Evolutionary conservation across 495 filamentous ascomycete genomes (phyloP).

Genomic region (Aspergillus hancockii): DNA sequence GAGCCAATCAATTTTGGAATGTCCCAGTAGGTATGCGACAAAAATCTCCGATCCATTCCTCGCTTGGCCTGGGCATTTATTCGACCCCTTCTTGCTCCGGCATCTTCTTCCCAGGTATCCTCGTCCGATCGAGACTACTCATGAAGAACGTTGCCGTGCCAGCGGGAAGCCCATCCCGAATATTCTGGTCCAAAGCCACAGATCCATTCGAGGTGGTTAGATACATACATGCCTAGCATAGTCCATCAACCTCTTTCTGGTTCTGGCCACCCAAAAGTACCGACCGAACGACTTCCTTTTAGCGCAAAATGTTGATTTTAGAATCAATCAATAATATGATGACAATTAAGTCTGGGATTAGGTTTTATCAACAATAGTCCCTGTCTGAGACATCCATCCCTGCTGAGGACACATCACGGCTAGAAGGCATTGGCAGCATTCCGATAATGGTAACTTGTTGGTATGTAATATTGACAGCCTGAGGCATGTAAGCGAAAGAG

Average conservation of each 20-base stretch:
- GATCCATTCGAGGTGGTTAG: neutral
- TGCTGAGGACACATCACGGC: neutral
- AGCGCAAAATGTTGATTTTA: neutral
- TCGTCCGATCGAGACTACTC: neutral
- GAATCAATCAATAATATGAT: neutral
- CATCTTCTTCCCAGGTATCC: neutral
- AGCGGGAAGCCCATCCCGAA: neutral
- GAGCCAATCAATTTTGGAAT: conserved; percentile 14
- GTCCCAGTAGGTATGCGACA: conserved; percentile 4
- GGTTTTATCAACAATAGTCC: neutral
- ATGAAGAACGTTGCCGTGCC: neutral
- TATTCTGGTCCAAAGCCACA: neutral
- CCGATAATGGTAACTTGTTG: neutral
- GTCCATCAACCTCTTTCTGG: neutral
- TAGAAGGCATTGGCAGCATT: neutral
- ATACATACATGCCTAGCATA: neutral
- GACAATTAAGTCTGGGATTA: neutral
- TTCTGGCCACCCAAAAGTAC: neutral
- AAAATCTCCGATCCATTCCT: conserved; percentile 11
- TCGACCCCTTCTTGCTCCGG: neutral
- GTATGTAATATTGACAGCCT: neutral
- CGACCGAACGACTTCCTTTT: neutral
- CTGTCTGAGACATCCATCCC: conserved; percentile 1
- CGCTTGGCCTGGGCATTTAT: neutral
- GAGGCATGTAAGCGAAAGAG: neutral